Evolutionary conservation across 345 rosid genomes (phyloP), one percentile per base, ranked within the genome.

Genomic region (Camelina neglecta): DNA sequence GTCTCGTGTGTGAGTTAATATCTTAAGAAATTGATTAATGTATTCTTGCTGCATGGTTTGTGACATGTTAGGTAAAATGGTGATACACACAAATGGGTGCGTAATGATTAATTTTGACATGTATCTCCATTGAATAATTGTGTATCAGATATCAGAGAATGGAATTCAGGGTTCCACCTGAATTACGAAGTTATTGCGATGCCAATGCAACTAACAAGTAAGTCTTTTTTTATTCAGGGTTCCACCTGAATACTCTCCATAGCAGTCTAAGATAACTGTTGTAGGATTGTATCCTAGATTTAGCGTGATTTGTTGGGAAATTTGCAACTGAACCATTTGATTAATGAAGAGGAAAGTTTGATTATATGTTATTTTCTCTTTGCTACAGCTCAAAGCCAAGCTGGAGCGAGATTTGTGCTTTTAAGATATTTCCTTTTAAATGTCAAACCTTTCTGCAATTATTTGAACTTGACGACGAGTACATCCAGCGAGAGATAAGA

Each of bases 91-190:
- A 15, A 7, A 12, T 63, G 49, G 35, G 16, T 21, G 29, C 12
- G 13, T 45, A 76, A 44, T 45, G 65, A 18, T 50, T 58, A 12
- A 36, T 23, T 49, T 72, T 60, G 2, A 59, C 36, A 2, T 4
- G 11, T 58, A 33, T 47, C 26, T 49, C 15, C 7, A 24, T 69
- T 38, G 75, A 18, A 55, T 36, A 56, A 61, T 35, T 75, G 51
- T 62, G 66, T 72, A 80, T 35, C 89, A 95, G 98, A 79, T 92
- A 95, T 74, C 99, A 95, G 81, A 90, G 97, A 77, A 84, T 87
- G 66, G 98, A 88, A 61, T 95, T 92, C 82, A 93, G 98, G 80
- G 89, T 92, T 18, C 96, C 97, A 35, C 93, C 88, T 60, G 79
- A 79, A 55, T 74, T 95, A 69, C 83, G 88, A 61, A 80, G 87